phyloP scores from a whole-genome alignment of 140 eudicot genomes.

The Erigeron philadelphicus region DNA sequence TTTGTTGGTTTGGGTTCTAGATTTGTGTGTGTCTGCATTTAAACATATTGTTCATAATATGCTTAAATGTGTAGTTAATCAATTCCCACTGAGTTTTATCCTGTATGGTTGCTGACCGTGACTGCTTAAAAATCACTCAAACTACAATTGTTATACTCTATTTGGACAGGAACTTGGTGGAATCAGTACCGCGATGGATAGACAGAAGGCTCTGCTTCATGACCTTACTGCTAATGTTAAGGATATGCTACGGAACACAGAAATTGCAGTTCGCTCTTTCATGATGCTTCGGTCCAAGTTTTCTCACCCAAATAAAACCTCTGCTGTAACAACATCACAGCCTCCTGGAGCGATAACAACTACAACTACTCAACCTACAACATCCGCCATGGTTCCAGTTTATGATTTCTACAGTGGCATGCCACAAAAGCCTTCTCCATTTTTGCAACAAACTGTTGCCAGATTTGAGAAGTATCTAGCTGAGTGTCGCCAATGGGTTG shows the following conservation, averaged over 20 bases:
- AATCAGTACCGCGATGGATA: constrained; percentile 74
- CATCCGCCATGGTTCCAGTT: constrained; percentile 53
- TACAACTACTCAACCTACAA: constrained; percentile 45
- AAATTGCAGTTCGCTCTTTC: constrained; percentile 86
- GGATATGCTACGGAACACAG: constrained; percentile 85
- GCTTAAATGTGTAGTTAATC: background rate
- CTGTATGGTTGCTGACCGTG: background rate
- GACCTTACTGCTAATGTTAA: constrained; percentile 62
- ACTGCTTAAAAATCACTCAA: constrained; percentile 1
- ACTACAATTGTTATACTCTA: background rate
- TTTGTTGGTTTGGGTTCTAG: background rate
- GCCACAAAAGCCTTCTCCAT: constrained; percentile 92
- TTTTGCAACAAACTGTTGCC: constrained; percentile 76
- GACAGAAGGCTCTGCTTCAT: constrained; percentile 71
- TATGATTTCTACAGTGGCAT: constrained; percentile 88
- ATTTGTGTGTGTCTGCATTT: background rate
- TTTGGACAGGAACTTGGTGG: constrained; percentile 81
- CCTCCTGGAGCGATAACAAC: constrained; percentile 46
- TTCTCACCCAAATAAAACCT: constrained; percentile 46
- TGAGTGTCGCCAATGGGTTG: constrained; percentile 89
- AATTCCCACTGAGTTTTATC: background rate
- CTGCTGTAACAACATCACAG: constrained; percentile 50
- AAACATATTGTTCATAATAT: background rate
- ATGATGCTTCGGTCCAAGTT: constrained; percentile 84
- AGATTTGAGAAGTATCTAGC: constrained; percentile 84